Conservation (phyloP, 768 basidiomycete species). For the Cystofilobasidium capitatum region DNA sequence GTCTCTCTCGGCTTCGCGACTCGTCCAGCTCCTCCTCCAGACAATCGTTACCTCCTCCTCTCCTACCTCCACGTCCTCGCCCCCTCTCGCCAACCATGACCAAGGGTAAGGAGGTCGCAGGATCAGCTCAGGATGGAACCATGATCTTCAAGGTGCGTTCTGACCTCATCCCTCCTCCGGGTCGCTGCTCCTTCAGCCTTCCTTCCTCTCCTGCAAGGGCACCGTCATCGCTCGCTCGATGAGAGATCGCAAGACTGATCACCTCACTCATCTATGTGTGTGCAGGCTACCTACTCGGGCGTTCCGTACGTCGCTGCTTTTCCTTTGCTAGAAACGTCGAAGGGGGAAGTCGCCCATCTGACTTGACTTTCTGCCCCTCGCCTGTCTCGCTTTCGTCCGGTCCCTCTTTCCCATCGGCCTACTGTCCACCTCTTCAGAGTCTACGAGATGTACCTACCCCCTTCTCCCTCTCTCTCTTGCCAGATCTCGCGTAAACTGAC, state of each 20-base stretch:
- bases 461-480: background rate
- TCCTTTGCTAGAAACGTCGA: background rate
- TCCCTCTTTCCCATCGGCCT: background rate
- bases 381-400: background rate
- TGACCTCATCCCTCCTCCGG: background rate
- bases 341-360: too few relatives aligned
- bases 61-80: background rate
- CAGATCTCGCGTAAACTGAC: background rate
- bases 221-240: too few relatives aligned
- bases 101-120: constrained; percentile 1
- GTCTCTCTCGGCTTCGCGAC: too few relatives aligned
- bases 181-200: too few relatives aligned
- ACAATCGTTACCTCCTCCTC: background rate
- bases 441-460: constrained; percentile 25
- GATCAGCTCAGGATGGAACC: constrained; percentile 2
- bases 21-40: too few relatives aligned
- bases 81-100: background rate
- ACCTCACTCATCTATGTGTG: too few relatives aligned
- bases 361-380: too few relatives aligned
- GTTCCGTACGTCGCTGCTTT: constrained; percentile 19
- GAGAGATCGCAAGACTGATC: too few relatives aligned
- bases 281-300: constrained; percentile 26
- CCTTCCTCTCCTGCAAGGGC: too few relatives aligned
- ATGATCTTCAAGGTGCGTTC: constrained; percentile 20
- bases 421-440: background rate